Conservation (phyloP, 805 yeast species). For the Suhomyces sp. region DNA sequence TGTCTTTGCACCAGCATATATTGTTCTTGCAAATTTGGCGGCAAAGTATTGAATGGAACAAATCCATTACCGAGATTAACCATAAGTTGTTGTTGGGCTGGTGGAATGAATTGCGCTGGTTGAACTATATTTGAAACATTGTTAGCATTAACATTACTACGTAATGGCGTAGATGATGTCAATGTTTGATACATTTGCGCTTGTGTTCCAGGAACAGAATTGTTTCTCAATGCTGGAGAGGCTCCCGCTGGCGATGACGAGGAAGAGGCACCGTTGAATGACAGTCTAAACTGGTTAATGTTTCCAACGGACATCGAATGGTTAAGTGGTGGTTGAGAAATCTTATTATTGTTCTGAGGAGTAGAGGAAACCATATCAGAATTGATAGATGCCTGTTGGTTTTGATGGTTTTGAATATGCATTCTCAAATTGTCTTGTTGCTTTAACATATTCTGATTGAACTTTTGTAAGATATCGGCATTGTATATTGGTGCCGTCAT, state of each 20-base stretch:
- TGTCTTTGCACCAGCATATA: conserved; percentile 18
- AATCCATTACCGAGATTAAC: conserved; percentile 21
- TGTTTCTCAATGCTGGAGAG: conserved; percentile 1
- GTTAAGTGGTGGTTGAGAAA: conserved; percentile 8
- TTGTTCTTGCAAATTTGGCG: conserved; percentile 19
- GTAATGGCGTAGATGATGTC: conserved; percentile 4
- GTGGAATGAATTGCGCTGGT: conserved; percentile 3
- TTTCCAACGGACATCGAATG: conserved; percentile 18
- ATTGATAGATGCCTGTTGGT: no score
- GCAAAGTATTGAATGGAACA: conserved; percentile 18
- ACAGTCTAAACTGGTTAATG: conserved; percentile 11
- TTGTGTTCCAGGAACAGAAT: conserved; percentile 3
- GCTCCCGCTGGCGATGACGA: not conserved
- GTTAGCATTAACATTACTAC: not conserved
- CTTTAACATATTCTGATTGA: conserved; percentile 14
- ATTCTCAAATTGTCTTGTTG: conserved; percentile 8
- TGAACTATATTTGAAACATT: not conserved
- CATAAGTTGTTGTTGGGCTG: conserved; percentile 16
- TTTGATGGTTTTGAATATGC: conserved; percentile 2
- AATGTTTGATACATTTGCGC: not conserved
- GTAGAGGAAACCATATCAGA: not conserved
- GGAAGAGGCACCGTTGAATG: not conserved
- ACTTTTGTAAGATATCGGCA: conserved; percentile 24
- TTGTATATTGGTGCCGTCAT: conserved; percentile 37
- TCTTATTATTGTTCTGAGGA: not conserved